These are phyloP conservation scores for Pyrus communis DNA, from an alignment of 306 rosid species.

Conservation along the genomic window DNA sequence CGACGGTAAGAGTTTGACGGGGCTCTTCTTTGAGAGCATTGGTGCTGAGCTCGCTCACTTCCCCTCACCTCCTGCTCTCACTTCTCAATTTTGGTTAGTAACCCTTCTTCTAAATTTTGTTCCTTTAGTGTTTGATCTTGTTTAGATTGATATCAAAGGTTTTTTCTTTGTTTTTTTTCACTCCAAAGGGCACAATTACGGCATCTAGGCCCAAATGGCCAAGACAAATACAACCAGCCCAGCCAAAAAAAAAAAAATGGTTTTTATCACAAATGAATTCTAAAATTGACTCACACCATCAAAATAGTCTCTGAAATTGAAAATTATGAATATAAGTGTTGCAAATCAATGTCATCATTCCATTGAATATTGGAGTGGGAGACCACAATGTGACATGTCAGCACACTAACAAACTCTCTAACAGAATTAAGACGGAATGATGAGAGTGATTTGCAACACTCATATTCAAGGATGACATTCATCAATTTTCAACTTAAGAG, in stretches of 20 bases:
- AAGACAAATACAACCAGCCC: neutral
- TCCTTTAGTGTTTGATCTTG: neutral
- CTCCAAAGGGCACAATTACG: neutral
- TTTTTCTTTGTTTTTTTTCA: neutral
- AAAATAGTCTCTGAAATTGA: too few relatives aligned
- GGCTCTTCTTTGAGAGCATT: slow-evolving; percentile 89
- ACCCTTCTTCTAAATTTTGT: neutral
- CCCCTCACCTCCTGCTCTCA: slow-evolving; percentile 81
- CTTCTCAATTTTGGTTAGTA: slow-evolving; percentile 71
- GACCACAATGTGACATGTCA: too few relatives aligned
- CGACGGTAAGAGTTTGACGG: slow-evolving; percentile 73
- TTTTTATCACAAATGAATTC: too few relatives aligned
- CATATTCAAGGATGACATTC: too few relatives aligned
- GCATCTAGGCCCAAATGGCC: neutral
- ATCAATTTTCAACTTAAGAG: too few relatives aligned
- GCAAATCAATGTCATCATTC: too few relatives aligned
- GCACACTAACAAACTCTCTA: too few relatives aligned
- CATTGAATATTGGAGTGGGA: too few relatives aligned
- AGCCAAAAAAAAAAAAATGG: neutral
- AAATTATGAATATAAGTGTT: too few relatives aligned
- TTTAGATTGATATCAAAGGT: neutral
- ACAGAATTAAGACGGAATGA: too few relatives aligned
- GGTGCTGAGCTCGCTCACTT: slow-evolving; percentile 90
- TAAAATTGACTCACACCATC: too few relatives aligned
- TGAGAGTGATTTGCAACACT: too few relatives aligned